These are phyloP conservation scores for Mycosphaerella sp. DNA, from an alignment of 2,329 filamentous ascomycete genomes.

Conservation along the genomic window DNA sequence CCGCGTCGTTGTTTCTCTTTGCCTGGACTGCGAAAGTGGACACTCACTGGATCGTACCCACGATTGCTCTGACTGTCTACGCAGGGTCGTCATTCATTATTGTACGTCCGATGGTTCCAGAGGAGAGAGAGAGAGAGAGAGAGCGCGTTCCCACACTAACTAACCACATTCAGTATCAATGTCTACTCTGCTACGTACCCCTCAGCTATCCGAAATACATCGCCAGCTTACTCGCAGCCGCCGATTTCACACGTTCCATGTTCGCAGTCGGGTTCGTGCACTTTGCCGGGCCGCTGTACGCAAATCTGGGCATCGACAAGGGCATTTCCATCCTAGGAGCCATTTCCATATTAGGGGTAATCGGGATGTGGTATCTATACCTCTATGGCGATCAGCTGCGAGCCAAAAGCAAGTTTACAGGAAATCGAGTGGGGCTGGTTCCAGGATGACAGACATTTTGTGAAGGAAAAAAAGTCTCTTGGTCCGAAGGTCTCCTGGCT, in stretches of 20 bases:
- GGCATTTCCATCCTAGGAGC: not conserved
- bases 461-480: no score
- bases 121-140: no score
- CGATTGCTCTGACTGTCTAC: not conserved
- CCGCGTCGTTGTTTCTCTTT: not conserved
- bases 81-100: not conserved
- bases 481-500: no score
- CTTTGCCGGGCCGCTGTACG: not conserved
- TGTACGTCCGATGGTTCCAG: not conserved
- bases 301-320: not conserved
- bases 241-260: not conserved
- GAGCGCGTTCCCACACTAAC: no score
- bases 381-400: not conserved
- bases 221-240: not conserved
- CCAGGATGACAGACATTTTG: no score
- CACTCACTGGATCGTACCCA: not conserved
- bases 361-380: not conserved
- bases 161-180: not conserved
- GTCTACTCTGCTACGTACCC: not conserved
- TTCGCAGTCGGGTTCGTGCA: not conserved
- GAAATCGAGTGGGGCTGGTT: not conserved
- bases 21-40: not conserved
- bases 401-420: not conserved
- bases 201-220: not conserved
- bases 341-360: not conserved